Percentiles rank a stretch among this genome's conserved stretches.
Evolutionary conservation across 345 rosid genomes (phyloP).

Genomic region (Conringia planisiliqua): DNA sequence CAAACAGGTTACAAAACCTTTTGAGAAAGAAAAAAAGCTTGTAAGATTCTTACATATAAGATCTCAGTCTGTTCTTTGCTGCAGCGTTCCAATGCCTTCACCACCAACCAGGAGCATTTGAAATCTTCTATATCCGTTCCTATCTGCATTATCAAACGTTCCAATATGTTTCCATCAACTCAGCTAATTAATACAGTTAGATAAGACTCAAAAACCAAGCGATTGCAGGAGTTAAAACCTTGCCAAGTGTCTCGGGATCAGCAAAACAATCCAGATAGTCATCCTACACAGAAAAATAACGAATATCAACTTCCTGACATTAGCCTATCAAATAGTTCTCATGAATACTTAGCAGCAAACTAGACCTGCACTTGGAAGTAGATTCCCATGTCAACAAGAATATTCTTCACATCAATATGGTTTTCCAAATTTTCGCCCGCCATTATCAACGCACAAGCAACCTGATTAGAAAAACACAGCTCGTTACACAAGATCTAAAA

Average conservation of each 20-base stretch:
- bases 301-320: neutral
- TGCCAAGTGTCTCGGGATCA: conserved; percentile 65
- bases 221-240: conserved; percentile 40
- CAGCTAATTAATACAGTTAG: neutral
- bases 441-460: conserved; percentile 79
- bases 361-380: conserved; percentile 82
- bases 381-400: conserved; percentile 72
- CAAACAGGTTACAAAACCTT: neutral
- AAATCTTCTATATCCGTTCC: conserved; percentile 88
- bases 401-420: conserved; percentile 56
- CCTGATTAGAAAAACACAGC: conserved; percentile 40
- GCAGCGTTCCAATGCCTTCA: conserved; percentile 65
- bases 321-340: neutral
- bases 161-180: neutral
- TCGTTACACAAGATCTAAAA: neutral
- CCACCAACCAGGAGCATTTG: conserved; percentile 91
- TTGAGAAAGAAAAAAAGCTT: neutral
- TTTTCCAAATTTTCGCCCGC: conserved; percentile 68
- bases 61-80: conserved; percentile 62
- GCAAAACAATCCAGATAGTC: conserved; percentile 87
- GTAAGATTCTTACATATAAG: conserved; percentile 41
- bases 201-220: neutral
- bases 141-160: conserved; percentile 42
- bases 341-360: neutral
- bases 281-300: conserved; percentile 44